Base-by-base conservation (phyloP, 805 yeast genomes). In the Saturnispora diversa region DNA sequence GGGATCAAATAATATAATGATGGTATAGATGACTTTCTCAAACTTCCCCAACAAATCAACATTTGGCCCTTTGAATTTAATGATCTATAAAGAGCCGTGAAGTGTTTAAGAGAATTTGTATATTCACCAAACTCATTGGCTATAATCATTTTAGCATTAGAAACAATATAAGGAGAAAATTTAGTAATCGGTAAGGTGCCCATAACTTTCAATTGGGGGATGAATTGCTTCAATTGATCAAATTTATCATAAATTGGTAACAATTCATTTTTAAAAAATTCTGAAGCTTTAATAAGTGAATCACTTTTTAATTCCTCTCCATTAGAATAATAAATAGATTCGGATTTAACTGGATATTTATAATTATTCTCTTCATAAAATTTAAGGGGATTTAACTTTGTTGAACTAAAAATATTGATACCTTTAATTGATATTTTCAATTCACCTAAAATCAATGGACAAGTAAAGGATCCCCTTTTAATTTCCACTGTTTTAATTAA, bases 21-120 rank as follows among this genome's bases (percentile, higher is more conserved):
- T 0, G 95, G 92, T 25, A 68, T 54, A 0, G 84, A 56, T 37
- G 68, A 68, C 33, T 58, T 62, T 43, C 78, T 71, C 6, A 68
- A 50, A 50, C 77, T 74, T 1, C 94, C 90, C 77, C 86, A 85
- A 4, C 83, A 71, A 6, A 90, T 60, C 0, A 84, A 92, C 50
- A 71, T 76, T 50, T 72, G 72, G 2, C 67, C 52, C 30, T 69
- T 63, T 35, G 67, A 66, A 4, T 62, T 54, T 59, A 92, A 60
- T 3, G 78, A 69, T 42, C 74, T 76, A 53, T 75, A 84, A 10
- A 90, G 59, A 0, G 87, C 71, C 1, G 84, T 66, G 51, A 87
- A 72, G 0, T 90, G 80, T 23, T 74, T 62, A 20, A 69, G 63
- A 1, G 95, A 83, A 20, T 88, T 84, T 20, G 68, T 59, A 44